Percentiles rank a stretch among this genome's conserved stretches.
Conservation (phyloP, 2,329 filamentous ascomycete species). For the Diaporthe aspalathi region DNA sequence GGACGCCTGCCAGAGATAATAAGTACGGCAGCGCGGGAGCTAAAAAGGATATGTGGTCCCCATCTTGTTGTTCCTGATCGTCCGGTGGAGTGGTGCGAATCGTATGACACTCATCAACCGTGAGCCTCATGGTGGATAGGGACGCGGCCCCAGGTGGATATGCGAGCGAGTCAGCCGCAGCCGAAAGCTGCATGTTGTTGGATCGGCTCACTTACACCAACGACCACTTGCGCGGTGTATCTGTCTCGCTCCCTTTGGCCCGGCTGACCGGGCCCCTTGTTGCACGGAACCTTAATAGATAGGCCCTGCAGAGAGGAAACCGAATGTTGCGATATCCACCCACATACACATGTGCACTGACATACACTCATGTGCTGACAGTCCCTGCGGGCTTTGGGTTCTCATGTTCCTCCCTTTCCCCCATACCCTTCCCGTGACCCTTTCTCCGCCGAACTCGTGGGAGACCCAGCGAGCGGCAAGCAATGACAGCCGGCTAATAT, state of each 20-base stretch:
- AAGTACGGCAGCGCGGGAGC: conserved; percentile 22
- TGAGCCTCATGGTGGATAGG: conserved; percentile 17
- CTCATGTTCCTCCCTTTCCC: not conserved
- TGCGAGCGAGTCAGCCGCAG: conserved; percentile 9
- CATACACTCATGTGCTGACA: not conserved
- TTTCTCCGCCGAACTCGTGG: not conserved
- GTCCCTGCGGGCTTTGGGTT: not conserved
- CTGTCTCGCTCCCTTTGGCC: conserved; percentile 7
- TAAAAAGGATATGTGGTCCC: conserved; percentile 1
- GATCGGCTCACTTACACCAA: conserved; percentile 6
- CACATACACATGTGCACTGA: too few relatives aligned
- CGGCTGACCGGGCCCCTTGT: not conserved
- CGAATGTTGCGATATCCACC: not conserved
- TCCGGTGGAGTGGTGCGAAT: conserved; percentile 20
- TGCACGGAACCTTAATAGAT: conserved; percentile 1
- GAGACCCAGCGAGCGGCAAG: not conserved
- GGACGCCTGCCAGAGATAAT: conserved; percentile 9
- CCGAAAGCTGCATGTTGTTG: not conserved
- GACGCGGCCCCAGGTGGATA: not conserved
- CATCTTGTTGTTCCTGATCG: conserved; percentile 14
- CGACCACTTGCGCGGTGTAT: conserved; percentile 3
- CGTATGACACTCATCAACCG: conserved; percentile 25
- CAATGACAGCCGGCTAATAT: not conserved
- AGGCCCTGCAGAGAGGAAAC: not conserved
- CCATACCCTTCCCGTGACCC: not conserved